Evolutionary conservation across 768 basidiomycete genomes (phyloP), one percentile per base, ranked within the genome.

Genomic region (Gyrodon lividus): DNA sequence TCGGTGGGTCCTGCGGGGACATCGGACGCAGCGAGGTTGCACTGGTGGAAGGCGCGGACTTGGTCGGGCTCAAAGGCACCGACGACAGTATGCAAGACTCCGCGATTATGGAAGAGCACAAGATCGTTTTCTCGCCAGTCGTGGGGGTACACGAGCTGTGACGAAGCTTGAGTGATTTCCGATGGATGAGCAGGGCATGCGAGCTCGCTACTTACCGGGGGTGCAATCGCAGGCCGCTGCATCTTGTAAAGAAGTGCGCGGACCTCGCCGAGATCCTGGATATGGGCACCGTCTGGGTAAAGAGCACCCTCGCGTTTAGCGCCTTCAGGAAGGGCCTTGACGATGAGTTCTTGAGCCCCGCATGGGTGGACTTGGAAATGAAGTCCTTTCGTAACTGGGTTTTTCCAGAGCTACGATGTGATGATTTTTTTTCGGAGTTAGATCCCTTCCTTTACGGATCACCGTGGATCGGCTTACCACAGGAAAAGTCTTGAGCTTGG

Each of bases 321-420:
- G 20, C 79, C 79, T 39, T 70, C 74, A 0, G 90, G 89, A 0
- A 95, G 77, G 14, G 92, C 82, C n/a, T 80, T 80, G 57, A 97
- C 72, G 48, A 86, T 55, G 26, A 95, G 76, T 58, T 87, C 82
- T 33, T 74, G 69, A 1, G 69, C 82, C 26, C 83, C 92, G 59
- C 87, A 89, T 4, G 89, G 92, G 65, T 96, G 94, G 4, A 96
- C 93, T 64, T 98, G 83, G 72, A 95, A 85, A 65, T 95, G 90
- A 19, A 98, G 77, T 2, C 74, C 73, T 22, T 85, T 84, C 12
- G 92, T 96, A 7, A 82, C 80, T 1, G 92, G 91, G 69, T 95
- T 96, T 77, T 95, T 95, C 94, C 94, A 96, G 6, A 87, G 66
- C 87, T 92, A 26, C 35, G 10, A 10, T 14, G 20, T 14, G 22